Evolutionary conservation across 2,329 filamentous ascomycete genomes (phyloP).

Genomic region (Paradendryphiella salina): DNA sequence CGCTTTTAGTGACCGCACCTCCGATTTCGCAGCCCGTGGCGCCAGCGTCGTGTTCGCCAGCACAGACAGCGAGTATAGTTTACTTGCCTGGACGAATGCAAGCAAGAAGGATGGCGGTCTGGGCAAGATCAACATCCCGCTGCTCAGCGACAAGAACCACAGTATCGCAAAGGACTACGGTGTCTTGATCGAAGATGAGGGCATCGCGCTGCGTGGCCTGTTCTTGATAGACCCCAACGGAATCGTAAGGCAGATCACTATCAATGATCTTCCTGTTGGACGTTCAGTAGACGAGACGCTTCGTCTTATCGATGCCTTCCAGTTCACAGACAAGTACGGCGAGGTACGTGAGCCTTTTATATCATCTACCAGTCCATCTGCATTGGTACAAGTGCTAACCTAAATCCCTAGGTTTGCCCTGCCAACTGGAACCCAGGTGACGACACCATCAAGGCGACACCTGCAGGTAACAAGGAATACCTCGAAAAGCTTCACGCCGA

Average conservation of each 20-base stretch:
- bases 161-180: slow-evolving; percentile 64
- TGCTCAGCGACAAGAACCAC: slow-evolving; percentile 65
- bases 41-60: slow-evolving; percentile 64
- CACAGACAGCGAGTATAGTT: slow-evolving; percentile 63
- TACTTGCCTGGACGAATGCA: slow-evolving; percentile 62
- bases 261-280: slow-evolving; percentile 68
- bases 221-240: slow-evolving; percentile 70
- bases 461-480: slow-evolving; percentile 47
- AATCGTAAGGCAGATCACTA: slow-evolving; percentile 62
- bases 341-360: slow-evolving; percentile 28
- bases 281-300: slow-evolving; percentile 67
- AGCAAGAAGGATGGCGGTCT: slow-evolving; percentile 65
- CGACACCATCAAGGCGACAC: slow-evolving; percentile 48
- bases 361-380: background rate
- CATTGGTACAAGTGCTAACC: slow-evolving; percentile 6
- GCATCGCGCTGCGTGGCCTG: slow-evolving; percentile 64
- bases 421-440: slow-evolving; percentile 50
- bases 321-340: slow-evolving; percentile 51
- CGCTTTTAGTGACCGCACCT: slow-evolving; percentile 64
- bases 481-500: slow-evolving; percentile 43
- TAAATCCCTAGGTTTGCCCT: slow-evolving; percentile 41
- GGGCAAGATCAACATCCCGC: slow-evolving; percentile 63
- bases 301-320: slow-evolving; percentile 58
- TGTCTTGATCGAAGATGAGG: slow-evolving; percentile 66
- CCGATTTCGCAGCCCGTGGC: slow-evolving; percentile 62